Evolutionary conservation across 768 basidiomycete species (phyloP).

Genomic region (Phanerochaete carnosa): DNA sequence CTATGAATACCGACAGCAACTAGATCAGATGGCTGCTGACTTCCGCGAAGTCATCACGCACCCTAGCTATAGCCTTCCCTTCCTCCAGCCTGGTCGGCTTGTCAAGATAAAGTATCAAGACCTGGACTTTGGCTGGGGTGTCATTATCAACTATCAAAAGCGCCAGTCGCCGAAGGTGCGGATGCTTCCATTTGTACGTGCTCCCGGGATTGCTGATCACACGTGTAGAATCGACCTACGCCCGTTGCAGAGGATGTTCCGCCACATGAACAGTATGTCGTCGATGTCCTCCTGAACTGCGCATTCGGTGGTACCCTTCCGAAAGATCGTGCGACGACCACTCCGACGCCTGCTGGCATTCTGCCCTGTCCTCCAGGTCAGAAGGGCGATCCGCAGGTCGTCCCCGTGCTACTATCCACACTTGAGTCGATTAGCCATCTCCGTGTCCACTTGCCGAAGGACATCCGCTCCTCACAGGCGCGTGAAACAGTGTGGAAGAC

Average conservation of each 20-base stretch:
- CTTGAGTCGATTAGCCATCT: slow-evolving; percentile 84
- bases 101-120: slow-evolving; percentile 86
- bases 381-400: slow-evolving; percentile 80
- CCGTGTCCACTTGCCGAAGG: slow-evolving; percentile 87
- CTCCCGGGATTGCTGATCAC: not conserved
- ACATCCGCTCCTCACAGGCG: slow-evolving; percentile 70
- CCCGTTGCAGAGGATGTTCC: slow-evolving; percentile 67
- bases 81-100: slow-evolving; percentile 89
- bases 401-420: slow-evolving; percentile 86
- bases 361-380: slow-evolving; percentile 69
- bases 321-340: slow-evolving; percentile 53
- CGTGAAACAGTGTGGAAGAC: slow-evolving; percentile 89
- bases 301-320: slow-evolving; percentile 56
- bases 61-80: slow-evolving; percentile 91
- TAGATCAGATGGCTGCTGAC: slow-evolving; percentile 85
- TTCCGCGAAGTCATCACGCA: slow-evolving; percentile 93
- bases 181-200: not conserved
- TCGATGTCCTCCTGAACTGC: slow-evolving; percentile 89
- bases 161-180: slow-evolving; percentile 76
- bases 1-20: slow-evolving; percentile 89
- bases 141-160: slow-evolving; percentile 90
- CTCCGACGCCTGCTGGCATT: slow-evolving; percentile 65
- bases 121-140: slow-evolving; percentile 95
- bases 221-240: slow-evolving; percentile 55
- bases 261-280: slow-evolving; percentile 87